Evolutionary conservation across 2,329 filamentous ascomycete genomes (phyloP).

Genomic region (Fusarium goolgardi): DNA sequence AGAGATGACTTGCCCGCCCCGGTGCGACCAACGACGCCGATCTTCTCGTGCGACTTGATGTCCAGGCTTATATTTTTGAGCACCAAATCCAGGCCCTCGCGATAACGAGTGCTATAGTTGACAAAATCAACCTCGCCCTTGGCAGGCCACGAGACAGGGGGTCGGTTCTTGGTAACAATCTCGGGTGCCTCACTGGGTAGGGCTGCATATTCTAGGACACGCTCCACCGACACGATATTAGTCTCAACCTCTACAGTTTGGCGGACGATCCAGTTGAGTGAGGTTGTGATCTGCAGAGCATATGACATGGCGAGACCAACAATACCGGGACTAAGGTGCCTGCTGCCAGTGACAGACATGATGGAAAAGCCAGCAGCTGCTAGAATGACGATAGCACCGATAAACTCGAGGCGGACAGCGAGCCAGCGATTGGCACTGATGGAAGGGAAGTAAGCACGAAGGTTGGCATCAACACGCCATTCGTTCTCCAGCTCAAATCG

Average conservation of each 20-base stretch:
- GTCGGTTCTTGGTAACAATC: slow-evolving; percentile 87
- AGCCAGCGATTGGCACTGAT: slow-evolving; percentile 96
- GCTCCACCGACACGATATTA: slow-evolving; percentile 99
- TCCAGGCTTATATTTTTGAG: slow-evolving; percentile 91
- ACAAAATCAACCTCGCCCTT: slow-evolving; percentile 90
- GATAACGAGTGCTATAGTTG: slow-evolving; percentile 94
- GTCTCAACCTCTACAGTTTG: slow-evolving; percentile 99
- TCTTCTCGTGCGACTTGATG: slow-evolving; percentile 97
- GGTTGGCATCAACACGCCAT: slow-evolving; percentile 95
- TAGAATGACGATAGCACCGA: slow-evolving; percentile 93
- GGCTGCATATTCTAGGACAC: slow-evolving; percentile 92
- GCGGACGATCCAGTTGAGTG: slow-evolving; percentile 98
- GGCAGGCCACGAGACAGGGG: slow-evolving; percentile 90
- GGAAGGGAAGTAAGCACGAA: slow-evolving; percentile 94
- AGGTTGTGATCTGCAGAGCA: slow-evolving; percentile 95
- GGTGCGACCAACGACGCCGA: slow-evolving; percentile 95
- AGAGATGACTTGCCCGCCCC: slow-evolving; percentile 96
- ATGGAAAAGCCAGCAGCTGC: slow-evolving; percentile 85
- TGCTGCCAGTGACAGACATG: slow-evolving; percentile 78
- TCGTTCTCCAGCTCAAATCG: slow-evolving; percentile 94
- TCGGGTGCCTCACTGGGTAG: slow-evolving; percentile 95
- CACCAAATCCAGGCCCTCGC: slow-evolving; percentile 88
- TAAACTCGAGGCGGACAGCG: slow-evolving; percentile 92
- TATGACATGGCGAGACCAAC: slow-evolving; percentile 98
- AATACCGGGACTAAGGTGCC: slow-evolving; percentile 73